Conservation (phyloP, 345 rosid genomes). For the Abelmoschus esculentus region DNA sequence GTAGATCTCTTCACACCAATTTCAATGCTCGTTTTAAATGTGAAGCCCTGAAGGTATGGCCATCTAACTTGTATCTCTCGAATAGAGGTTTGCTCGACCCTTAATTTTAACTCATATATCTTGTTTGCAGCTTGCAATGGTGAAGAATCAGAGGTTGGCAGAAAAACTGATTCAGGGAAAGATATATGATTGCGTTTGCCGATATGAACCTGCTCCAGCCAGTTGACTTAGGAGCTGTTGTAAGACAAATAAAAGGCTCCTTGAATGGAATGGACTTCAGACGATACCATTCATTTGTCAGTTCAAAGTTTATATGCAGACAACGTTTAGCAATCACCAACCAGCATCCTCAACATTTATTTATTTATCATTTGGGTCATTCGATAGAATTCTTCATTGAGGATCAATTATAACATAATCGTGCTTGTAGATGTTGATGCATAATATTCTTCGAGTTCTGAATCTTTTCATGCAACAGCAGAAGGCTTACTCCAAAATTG, state of each 20-base stretch:
- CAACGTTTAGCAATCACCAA: background rate
- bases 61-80: background rate
- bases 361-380: too few species aligned
- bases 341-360: background rate
- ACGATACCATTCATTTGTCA: too few species aligned
- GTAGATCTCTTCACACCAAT: constrained; percentile 92
- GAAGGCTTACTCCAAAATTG: background rate
- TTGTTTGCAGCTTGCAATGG: constrained; percentile 87
- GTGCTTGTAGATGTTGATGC: background rate
- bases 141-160: constrained; percentile 95
- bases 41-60: constrained; percentile 40
- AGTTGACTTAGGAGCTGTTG: constrained; percentile 2
- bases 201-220: constrained; percentile 53
- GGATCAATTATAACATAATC: background rate
- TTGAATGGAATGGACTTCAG: too few species aligned
- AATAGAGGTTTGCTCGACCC: background rate
- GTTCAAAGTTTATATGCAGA: background rate
- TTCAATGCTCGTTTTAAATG: constrained; percentile 75
- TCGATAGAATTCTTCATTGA: too few species aligned
- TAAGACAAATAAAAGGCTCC: background rate
- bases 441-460: background rate
- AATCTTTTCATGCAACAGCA: background rate
- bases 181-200: constrained; percentile 89
- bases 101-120: background rate
- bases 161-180: constrained; percentile 77